These are phyloP conservation scores for Fusarium sororula DNA, from an alignment of 2,329 filamentous ascomycete genomes.

Conservation along the genomic window DNA sequence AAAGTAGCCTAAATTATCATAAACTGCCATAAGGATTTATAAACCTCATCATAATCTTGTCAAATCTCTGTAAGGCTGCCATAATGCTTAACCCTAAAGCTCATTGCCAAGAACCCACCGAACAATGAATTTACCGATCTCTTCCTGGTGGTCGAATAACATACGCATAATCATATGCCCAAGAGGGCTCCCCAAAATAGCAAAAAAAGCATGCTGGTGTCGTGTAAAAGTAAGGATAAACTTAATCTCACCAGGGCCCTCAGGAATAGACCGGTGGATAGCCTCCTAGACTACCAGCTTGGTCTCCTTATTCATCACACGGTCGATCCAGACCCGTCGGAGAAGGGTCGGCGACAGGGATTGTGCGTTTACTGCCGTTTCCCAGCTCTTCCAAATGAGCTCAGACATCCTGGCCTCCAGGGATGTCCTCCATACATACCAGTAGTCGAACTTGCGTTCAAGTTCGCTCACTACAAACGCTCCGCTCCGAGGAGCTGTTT, in stretches of 20 bases:
- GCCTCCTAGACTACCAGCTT: not conserved
- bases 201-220: accelerated
- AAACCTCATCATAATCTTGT: not conserved
- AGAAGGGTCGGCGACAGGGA: accelerated
- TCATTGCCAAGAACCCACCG: accelerated
- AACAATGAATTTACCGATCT: not conserved
- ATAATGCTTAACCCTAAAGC: too few relatives aligned
- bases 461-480: not conserved
- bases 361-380: not conserved
- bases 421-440: not conserved
- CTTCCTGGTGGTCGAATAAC: not conserved
- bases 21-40: not conserved
- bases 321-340: accelerated
- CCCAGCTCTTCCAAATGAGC: accelerated
- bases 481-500: not conserved
- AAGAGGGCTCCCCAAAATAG: accelerated
- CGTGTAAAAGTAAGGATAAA: accelerated
- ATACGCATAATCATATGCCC: accelerated
- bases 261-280: not conserved
- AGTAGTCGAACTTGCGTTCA: not conserved
- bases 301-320: accelerated
- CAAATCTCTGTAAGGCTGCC: too few relatives aligned
- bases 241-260: accelerated
- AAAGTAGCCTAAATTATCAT: not conserved
- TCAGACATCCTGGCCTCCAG: not conserved